Evolutionary conservation across 306 rosid genomes (phyloP).

Genomic region (Prunus mira): DNA sequence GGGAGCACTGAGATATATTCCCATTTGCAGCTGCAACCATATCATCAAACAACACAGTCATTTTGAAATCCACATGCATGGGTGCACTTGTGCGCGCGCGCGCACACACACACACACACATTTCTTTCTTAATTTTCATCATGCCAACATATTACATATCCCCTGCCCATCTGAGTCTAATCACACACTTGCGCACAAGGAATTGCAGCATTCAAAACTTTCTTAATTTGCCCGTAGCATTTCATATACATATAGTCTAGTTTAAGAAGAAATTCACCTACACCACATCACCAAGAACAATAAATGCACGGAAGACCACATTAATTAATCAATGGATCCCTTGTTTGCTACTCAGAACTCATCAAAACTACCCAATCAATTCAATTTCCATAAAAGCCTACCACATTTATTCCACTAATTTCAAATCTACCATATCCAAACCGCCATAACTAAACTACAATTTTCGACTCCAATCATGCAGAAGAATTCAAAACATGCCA

Average conservation of each 20-base stretch:
- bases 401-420: not conserved
- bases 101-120: not conserved
- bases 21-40: constrained; percentile 52
- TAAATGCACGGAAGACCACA: not conserved
- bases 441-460: constrained; percentile 4
- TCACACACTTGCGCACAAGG: not conserved
- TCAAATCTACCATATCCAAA: not conserved
- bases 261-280: not conserved
- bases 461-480: not conserved
- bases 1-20: constrained; percentile 81
- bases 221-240: not conserved
- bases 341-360: not conserved
- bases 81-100: not conserved
- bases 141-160: not conserved
- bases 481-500: not conserved
- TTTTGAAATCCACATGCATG: not conserved
- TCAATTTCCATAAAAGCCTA: not conserved
- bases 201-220: not conserved
- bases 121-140: not conserved
- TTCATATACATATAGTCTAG: not conserved
- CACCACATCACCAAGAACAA: not conserved
- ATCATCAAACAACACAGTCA: not conserved
- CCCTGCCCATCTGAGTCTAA: not conserved
- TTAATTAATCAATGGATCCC: not conserved
- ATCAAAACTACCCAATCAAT: not conserved